A percentile compares a stretch with the other conserved stretches of the same genome.
Conservation (phyloP, 345 rosid genomes). For the Boechera divaricarpa region DNA sequence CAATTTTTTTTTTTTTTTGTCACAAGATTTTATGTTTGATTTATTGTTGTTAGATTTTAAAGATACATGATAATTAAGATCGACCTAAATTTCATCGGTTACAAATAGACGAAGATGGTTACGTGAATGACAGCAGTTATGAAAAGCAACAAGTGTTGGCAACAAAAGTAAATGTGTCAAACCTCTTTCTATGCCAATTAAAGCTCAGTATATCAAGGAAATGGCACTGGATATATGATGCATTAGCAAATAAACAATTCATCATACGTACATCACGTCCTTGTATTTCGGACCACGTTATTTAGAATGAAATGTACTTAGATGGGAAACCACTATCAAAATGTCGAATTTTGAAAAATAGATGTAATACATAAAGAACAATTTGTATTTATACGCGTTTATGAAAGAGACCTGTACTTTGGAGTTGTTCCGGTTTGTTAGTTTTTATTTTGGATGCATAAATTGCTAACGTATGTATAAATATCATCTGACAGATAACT, state of each 20-base stretch:
- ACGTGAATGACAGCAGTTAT: background rate
- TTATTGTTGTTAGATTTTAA: background rate
- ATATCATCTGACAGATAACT: no score
- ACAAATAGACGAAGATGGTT: background rate
- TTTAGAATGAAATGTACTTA: background rate
- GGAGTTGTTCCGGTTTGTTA: no score
- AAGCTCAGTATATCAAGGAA: background rate
- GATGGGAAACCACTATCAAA: background rate
- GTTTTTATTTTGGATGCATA: no score
- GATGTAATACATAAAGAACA: background rate
- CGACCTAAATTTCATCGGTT: slow-evolving; percentile 3
- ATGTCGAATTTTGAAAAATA: background rate
- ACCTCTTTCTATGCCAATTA: background rate
- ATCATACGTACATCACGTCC: background rate
- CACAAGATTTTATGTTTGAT: background rate
- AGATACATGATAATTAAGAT: background rate
- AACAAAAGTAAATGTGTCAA: background rate
- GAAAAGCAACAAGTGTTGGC: background rate
- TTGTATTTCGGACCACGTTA: background rate
- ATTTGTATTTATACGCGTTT: no score
- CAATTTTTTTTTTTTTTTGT: background rate
- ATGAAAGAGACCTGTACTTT: no score
- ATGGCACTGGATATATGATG: background rate
- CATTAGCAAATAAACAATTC: background rate
- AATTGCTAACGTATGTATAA: no score